Evolutionary conservation across 2,329 filamentous ascomycete genomes (phyloP).

Genomic region (Aciculosporium take): DNA sequence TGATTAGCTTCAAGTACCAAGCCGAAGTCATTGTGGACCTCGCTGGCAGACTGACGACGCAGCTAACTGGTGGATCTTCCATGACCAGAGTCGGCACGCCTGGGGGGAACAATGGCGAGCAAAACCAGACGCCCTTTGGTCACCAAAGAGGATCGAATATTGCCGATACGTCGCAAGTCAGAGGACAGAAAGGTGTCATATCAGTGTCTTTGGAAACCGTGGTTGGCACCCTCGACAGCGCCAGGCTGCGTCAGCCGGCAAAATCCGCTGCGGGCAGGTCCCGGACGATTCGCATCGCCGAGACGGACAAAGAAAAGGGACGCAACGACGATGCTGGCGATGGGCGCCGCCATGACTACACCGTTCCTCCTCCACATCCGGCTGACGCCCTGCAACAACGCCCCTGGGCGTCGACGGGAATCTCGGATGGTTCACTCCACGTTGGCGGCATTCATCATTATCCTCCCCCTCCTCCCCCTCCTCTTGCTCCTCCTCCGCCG

Average conservation of each 20-base stretch:
- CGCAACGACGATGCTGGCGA: neutral
- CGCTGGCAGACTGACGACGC: slow-evolving; percentile 69
- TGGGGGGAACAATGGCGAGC: slow-evolving; percentile 14
- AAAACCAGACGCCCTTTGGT: slow-evolving; percentile 15
- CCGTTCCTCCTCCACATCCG: slow-evolving; percentile 6
- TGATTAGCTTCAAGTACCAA: slow-evolving; percentile 92
- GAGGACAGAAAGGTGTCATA: slow-evolving; percentile 85
- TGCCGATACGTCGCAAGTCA: slow-evolving; percentile 72
- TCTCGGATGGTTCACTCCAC: slow-evolving; percentile 5
- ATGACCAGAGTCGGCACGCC: slow-evolving; percentile 26
- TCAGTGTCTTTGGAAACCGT: slow-evolving; percentile 74
- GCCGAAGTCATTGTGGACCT: slow-evolving; percentile 87
- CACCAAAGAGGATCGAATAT: slow-evolving; percentile 42
- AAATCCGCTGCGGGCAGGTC: slow-evolving; percentile 13
- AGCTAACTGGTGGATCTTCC: slow-evolving; percentile 50
- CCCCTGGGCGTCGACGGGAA: neutral
- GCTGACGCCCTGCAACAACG: slow-evolving; percentile 7
- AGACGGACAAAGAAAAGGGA: slow-evolving; percentile 10
- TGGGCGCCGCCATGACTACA: slow-evolving; percentile 17
- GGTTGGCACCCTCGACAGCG: slow-evolving; percentile 72
- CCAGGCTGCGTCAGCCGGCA: slow-evolving; percentile 17
- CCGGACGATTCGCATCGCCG: slow-evolving; percentile 14
- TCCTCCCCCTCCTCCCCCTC: neutral
- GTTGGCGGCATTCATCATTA: slow-evolving; percentile 9
- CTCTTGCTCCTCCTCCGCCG: too few relatives aligned